These are phyloP conservation scores for Parafenestella ontariensis DNA, from an alignment of 2,329 filamentous ascomycete species.

Conservation along the genomic window DNA sequence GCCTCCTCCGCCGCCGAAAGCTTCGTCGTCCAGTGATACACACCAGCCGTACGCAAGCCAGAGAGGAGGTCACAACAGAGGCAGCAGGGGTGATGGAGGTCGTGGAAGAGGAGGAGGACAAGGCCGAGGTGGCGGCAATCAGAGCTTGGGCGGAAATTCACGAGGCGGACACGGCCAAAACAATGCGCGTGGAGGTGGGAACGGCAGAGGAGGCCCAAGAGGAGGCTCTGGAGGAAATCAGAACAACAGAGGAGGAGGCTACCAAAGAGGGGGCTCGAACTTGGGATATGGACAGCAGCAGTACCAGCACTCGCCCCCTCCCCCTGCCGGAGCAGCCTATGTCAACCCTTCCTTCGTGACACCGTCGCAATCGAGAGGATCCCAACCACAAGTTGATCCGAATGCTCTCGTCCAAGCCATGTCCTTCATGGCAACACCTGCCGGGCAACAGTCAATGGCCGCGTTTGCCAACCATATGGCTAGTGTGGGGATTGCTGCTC, in stretches of 20 bases:
- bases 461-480: constrained; percentile 35
- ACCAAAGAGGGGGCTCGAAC: constrained; percentile 8
- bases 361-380: constrained; percentile 11
- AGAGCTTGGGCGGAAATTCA: constrained; percentile 10
- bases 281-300: constrained; percentile 12
- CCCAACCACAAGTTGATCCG: constrained; percentile 26
- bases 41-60: constrained; percentile 37
- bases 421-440: constrained; percentile 39
- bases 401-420: constrained; percentile 37
- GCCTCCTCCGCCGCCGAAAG: constrained; percentile 52
- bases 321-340: constrained; percentile 10
- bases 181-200: constrained; percentile 19
- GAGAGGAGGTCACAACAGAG: constrained; percentile 30
- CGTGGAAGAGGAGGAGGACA: constrained; percentile 29
- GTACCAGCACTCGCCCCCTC: constrained; percentile 3
- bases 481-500: not conserved
- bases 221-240: constrained; percentile 33
- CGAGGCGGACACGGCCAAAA: constrained; percentile 27
- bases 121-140: constrained; percentile 26
- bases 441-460: constrained; percentile 37
- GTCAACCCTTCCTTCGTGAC: constrained; percentile 22
- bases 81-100: constrained; percentile 37
- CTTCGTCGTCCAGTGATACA: constrained; percentile 31
- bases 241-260: constrained; percentile 20
- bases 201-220: constrained; percentile 26